phyloP scores from a whole-genome alignment of 2,329 filamentous ascomycete genomes.

The Diaporthe citriasiana region DNA sequence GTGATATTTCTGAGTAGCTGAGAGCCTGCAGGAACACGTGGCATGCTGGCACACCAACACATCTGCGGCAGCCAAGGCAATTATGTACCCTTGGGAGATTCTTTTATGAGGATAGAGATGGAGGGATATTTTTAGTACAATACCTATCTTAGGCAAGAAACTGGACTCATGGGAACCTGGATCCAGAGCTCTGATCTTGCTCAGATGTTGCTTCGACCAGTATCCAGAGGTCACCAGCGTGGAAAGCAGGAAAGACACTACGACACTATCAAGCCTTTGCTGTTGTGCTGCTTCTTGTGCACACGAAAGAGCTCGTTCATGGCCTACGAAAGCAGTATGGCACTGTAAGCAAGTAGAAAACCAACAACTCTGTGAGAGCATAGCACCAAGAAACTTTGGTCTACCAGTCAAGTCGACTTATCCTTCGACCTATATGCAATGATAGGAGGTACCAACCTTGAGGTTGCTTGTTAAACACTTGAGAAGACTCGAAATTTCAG shows the following conservation, averaged over 20 bases:
- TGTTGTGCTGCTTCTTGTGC: background rate
- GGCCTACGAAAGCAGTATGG: background rate
- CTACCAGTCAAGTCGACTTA: background rate
- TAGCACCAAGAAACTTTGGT: background rate
- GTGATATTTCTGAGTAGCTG: background rate
- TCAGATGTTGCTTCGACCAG: too few relatives aligned
- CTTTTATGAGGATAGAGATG: background rate
- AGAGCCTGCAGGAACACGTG: background rate
- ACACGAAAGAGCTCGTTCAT: background rate
- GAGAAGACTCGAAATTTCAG: too few relatives aligned
- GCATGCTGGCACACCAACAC: background rate
- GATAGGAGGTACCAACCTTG: too few relatives aligned
- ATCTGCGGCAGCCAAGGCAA: background rate
- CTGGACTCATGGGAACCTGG: too few relatives aligned
- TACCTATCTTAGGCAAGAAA: too few relatives aligned
- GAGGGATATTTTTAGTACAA: background rate
- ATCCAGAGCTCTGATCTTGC: too few relatives aligned
- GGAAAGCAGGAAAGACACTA: too few relatives aligned
- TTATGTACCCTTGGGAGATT: too few relatives aligned
- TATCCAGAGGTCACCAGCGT: too few relatives aligned
- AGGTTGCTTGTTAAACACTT: too few relatives aligned
- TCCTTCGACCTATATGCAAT: background rate
- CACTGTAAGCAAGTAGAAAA: background rate
- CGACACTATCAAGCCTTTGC: too few relatives aligned
- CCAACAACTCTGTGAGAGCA: background rate